Evolutionary conservation across 2,329 filamentous ascomycete genomes (phyloP).

Genomic region (Xylaria sp.): DNA sequence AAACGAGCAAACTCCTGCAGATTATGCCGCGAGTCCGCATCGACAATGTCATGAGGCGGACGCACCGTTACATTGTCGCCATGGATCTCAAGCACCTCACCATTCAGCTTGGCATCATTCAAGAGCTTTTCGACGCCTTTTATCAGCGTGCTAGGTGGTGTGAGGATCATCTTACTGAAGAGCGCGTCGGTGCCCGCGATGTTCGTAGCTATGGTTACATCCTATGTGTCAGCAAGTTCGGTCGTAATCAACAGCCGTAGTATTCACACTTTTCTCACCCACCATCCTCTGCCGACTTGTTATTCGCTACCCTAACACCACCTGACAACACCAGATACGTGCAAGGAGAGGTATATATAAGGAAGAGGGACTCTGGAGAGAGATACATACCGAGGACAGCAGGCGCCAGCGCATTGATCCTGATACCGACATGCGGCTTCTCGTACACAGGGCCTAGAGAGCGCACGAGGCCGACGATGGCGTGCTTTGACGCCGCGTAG

Average conservation of each 20-base stretch:
- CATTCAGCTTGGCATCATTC: constrained; percentile 47
- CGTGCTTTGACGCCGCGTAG: constrained; percentile 55
- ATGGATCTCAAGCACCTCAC: constrained; percentile 57
- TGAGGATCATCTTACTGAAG: constrained; percentile 55
- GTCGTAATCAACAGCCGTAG: too few relatives aligned
- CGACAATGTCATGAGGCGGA: constrained; percentile 51
- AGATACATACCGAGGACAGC: constrained; percentile 51
- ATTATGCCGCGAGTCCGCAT: constrained; percentile 54
- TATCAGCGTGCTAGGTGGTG: constrained; percentile 55
- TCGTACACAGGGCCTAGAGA: constrained; percentile 49
- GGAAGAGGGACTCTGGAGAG: neutral
- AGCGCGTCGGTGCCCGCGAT: constrained; percentile 51
- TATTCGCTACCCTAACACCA: neutral
- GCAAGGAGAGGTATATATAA: neutral
- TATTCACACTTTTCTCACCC: too few relatives aligned
- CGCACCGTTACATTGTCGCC: constrained; percentile 55
- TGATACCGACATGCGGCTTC: constrained; percentile 45
- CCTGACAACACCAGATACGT: neutral
- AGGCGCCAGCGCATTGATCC: constrained; percentile 57
- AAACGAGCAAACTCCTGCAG: constrained; percentile 10
- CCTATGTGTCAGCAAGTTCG: too few relatives aligned
- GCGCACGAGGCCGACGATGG: constrained; percentile 56
- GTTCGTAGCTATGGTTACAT: constrained; percentile 47
- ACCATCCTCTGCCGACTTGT: too few relatives aligned
- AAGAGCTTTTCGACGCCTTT: constrained; percentile 51